Base-by-base conservation (phyloP, 345 rosid genomes). In the Citrus glauca region DNA sequence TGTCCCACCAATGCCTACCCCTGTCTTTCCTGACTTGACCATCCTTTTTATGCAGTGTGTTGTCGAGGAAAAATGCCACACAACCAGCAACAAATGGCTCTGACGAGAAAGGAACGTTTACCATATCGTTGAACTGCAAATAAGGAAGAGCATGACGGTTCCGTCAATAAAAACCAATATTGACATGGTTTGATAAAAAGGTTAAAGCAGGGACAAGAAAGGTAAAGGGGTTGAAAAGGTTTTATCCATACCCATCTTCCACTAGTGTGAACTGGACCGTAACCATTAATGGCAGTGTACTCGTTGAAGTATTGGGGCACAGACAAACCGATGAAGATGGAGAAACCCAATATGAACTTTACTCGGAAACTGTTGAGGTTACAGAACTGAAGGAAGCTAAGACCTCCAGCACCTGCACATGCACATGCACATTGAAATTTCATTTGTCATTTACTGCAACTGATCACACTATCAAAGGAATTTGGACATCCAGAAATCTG, bases 1-100 rank as follows among this genome's bases (percentile, higher is more conserved):
- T 96, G 81, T 88, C 94, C 99, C 99, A 94, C 99, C 99, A 96
- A 78, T 92, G 95, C 84, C 85, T 90, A 35, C 99, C 99, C 72
- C 98, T 38, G 86, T 96, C 99, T 84, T 94, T 96, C 90, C 91
- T 89, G 62, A 89, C 78, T 14, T 80, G 48, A 63, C 77, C 72
- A 42, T 87, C 92, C 81, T 78, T 92, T 73, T 77, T 82, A 78
- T 87, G 90, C 79, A 96, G 78, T 2, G 98, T 94, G 60, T 82
- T 90, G 85, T 94, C 98, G 19, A 94, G 90, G 83, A 96, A 91
- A 77, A 79, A 91, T 17, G 98, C 98, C 77, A 93, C 75, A 19
- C 81, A 69, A 62, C 98, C 98, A 9, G 97, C 99, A 16, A 94
- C 93, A 80, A 96, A 94, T 25, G 99, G 90, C 77, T 93, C 92